Evolutionary conservation across 352 stramenopile genomes (phyloP).

Genomic region (Phytophthora colocasiae): DNA sequence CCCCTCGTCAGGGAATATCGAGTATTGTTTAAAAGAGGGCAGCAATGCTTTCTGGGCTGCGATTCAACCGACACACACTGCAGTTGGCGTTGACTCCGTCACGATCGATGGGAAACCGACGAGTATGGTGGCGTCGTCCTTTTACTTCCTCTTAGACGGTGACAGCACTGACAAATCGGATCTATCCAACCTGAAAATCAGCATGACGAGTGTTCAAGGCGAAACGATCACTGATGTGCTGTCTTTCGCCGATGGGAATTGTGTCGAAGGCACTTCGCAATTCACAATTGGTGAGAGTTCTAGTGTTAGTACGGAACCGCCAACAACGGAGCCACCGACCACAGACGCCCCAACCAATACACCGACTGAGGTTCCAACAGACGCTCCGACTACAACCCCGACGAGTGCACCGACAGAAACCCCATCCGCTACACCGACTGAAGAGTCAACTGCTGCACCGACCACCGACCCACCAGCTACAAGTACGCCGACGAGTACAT

Average conservation of each 20-base stretch:
- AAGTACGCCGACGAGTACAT: neutral
- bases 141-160: conserved; percentile 65
- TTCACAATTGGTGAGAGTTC: conserved; percentile 8
- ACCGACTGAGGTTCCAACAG: neutral
- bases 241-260: conserved; percentile 50
- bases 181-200: conserved; percentile 50
- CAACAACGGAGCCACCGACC: neutral
- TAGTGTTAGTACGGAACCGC: neutral
- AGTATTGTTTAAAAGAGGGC: conserved; percentile 30
- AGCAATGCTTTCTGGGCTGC: conserved; percentile 32
- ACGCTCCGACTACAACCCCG: conserved; percentile 1
- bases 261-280: conserved; percentile 45
- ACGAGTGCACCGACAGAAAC: neutral
- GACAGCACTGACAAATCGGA: conserved; percentile 43
- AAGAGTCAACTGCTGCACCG: neutral
- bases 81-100: conserved; percentile 21
- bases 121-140: conserved; percentile 70
- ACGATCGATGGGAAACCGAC: conserved; percentile 35
- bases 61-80: conserved; percentile 23
- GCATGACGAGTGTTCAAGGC: conserved; percentile 49
- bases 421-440: neutral
- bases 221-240: conserved; percentile 61
- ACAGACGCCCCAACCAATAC: neutral
- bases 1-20: conserved; percentile 15
- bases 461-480: neutral